These are phyloP conservation scores for Thielaviopsis populi DNA, from an alignment of 2,329 filamentous ascomycete genomes.

Conservation along the genomic window DNA sequence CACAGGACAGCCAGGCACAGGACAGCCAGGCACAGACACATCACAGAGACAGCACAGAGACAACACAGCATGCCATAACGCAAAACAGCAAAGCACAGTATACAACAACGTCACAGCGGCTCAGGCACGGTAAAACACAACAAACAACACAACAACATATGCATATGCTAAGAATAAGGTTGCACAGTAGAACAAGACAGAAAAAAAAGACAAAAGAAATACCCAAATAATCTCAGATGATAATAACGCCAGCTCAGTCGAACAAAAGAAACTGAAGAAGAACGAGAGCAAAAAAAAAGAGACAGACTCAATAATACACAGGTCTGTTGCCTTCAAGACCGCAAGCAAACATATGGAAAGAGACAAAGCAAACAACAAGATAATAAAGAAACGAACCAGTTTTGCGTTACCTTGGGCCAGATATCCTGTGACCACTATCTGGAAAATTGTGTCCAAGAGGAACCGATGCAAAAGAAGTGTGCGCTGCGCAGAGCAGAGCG, in stretches of 20 bases:
- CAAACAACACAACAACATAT: background rate
- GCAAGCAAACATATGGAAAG: background rate
- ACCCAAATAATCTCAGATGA: background rate
- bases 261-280: background rate
- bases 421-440: conserved; percentile 17
- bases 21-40: too few species aligned
- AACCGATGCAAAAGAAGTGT: background rate
- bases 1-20: background rate
- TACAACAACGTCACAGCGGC: background rate
- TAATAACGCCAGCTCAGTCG: background rate
- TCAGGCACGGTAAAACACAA: background rate
- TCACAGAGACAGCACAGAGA: too few species aligned
- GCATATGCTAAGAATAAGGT: background rate
- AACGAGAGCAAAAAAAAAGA: too few species aligned
- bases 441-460: conserved; percentile 2
- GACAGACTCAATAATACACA: conserved; percentile 1
- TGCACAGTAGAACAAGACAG: background rate
- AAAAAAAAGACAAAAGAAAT: background rate
- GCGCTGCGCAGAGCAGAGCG: background rate
- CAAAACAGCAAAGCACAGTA: too few species aligned
- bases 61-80: too few species aligned
- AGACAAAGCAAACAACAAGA: conserved; percentile 7
- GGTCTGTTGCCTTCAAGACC: background rate
- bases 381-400: conserved; percentile 2
- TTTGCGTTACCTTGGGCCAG: conserved; percentile 14